Evolutionary conservation across 1,284 basidiomycete genomes (phyloP).

Genomic region (Chondrostereum purpureum): DNA sequence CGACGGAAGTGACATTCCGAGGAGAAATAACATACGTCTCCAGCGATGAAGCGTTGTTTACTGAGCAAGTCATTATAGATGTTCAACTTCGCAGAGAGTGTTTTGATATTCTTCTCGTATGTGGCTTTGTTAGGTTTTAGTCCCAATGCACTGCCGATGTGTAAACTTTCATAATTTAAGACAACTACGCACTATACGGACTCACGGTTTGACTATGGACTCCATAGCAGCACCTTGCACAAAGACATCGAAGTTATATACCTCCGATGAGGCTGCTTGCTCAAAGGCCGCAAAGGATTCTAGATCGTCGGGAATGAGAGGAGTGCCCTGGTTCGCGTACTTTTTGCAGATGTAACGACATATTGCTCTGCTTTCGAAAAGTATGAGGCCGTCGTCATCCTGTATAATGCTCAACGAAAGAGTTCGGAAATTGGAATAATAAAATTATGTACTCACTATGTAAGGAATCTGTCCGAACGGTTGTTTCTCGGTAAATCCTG

Average conservation of each 20-base stretch:
- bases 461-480: constrained; percentile 66
- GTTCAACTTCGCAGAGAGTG: constrained; percentile 33
- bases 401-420: too few relatives aligned
- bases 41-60: constrained; percentile 46
- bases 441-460: constrained; percentile 31
- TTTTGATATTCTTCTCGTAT: constrained; percentile 24
- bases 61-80: constrained; percentile 46
- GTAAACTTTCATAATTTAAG: background rate
- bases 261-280: constrained; percentile 9
- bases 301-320: constrained; percentile 26
- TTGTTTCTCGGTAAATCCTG: constrained; percentile 39
- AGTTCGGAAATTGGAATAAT: background rate
- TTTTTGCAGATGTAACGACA: constrained; percentile 23
- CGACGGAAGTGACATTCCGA: constrained; percentile 1
- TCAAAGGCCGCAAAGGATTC: constrained; percentile 15
- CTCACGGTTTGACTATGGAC: constrained; percentile 42
- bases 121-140: constrained; percentile 23
- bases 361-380: constrained; percentile 30
- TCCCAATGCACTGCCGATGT: constrained; percentile 12
- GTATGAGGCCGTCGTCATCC: constrained; percentile 36
- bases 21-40: constrained; percentile 29
- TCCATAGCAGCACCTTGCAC: constrained; percentile 29
- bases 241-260: constrained; percentile 11
- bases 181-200: background rate
- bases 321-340: constrained; percentile 25